Conservation (phyloP, 805 yeast genomes). For the Candida suzukii region DNA sequence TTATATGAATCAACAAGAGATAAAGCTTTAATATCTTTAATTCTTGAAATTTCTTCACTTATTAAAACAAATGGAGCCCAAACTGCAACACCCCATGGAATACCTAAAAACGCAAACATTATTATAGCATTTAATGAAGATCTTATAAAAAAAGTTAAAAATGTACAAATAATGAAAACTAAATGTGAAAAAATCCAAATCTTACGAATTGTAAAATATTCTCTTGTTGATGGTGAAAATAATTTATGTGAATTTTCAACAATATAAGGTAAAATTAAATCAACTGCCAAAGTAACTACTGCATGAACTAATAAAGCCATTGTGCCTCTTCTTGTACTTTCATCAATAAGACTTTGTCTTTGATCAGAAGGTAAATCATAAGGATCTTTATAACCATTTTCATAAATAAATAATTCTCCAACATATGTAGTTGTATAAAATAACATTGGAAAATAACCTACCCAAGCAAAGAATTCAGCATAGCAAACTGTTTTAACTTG, state of each 20-base stretch:
- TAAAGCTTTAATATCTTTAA: conserved; percentile 37
- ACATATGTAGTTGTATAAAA: conserved; percentile 62
- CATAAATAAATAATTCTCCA: conserved; percentile 46
- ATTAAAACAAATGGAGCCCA: conserved; percentile 65
- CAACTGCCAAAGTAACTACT: conserved; percentile 36
- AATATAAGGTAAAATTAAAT: conserved; percentile 36
- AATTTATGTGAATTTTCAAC: conserved; percentile 17
- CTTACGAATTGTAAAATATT: conserved; percentile 22
- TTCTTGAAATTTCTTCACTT: conserved; percentile 48
- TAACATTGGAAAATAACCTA: conserved; percentile 60
- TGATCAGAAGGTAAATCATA: conserved; percentile 33
- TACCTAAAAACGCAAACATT: conserved; percentile 46
- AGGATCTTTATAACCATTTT: conserved; percentile 30
- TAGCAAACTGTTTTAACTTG: conserved; percentile 44
- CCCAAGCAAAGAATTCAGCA: conserved; percentile 61
- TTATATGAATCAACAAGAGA: conserved; percentile 5
- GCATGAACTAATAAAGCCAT: conserved; percentile 45
- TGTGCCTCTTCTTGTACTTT: conserved; percentile 45
- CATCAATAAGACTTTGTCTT: conserved; percentile 29
- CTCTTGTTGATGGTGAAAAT: conserved; percentile 9
- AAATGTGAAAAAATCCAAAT: conserved; percentile 47
- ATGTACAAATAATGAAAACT: conserved; percentile 41
- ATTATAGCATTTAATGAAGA: conserved; percentile 36
- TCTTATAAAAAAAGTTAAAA: conserved; percentile 37
- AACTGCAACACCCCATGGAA: conserved; percentile 59